These are phyloP conservation scores for Myrmaecium sp. DNA, from an alignment of 2,329 filamentous ascomycete genomes.

Conservation along the genomic window DNA sequence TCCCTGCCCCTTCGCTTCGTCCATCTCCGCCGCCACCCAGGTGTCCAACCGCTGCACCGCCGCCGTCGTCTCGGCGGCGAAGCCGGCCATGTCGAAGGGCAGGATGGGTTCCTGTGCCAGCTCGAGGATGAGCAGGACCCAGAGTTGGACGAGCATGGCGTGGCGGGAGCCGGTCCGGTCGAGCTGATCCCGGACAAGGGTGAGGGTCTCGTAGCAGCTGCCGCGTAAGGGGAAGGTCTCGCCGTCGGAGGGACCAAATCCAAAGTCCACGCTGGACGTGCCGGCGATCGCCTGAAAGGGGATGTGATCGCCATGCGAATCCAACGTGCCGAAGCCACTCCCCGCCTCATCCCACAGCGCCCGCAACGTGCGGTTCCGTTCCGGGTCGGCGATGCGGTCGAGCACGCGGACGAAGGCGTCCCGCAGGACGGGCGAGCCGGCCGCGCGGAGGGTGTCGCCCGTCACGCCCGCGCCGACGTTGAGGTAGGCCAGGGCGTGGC, in stretches of 20 bases:
- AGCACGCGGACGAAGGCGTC: slow-evolving; percentile 57
- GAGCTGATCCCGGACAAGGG: too few species aligned
- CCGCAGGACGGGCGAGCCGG: slow-evolving; percentile 66
- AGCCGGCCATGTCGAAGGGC: slow-evolving; percentile 63
- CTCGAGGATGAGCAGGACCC: slow-evolving; percentile 69
- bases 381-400: slow-evolving; percentile 56
- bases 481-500: slow-evolving; percentile 68
- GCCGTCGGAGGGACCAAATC: slow-evolving; percentile 45
- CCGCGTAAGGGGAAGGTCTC: slow-evolving; percentile 61
- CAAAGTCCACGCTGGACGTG: slow-evolving; percentile 71
- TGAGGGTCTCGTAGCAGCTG: slow-evolving; percentile 82
- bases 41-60: slow-evolving; percentile 45
- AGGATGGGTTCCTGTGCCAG: slow-evolving; percentile 65
- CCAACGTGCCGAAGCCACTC: slow-evolving; percentile 46
- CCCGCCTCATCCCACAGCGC: slow-evolving; percentile 57
- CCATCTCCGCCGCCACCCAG: too few species aligned
- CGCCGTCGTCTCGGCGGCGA: too few species aligned
- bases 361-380: slow-evolving; percentile 52
- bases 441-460: slow-evolving; percentile 57
- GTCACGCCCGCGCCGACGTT: slow-evolving; percentile 76
- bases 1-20: slow-evolving; percentile 50
- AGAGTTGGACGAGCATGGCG: slow-evolving; percentile 58
- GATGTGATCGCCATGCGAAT: slow-evolving; percentile 65
- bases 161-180: slow-evolving; percentile 71
- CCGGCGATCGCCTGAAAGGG: slow-evolving; percentile 86